Evolutionary conservation across 2,329 filamentous ascomycete genomes (phyloP), one percentile per base, ranked within the genome.

Genomic region (Colletotrichum simmondsii): DNA sequence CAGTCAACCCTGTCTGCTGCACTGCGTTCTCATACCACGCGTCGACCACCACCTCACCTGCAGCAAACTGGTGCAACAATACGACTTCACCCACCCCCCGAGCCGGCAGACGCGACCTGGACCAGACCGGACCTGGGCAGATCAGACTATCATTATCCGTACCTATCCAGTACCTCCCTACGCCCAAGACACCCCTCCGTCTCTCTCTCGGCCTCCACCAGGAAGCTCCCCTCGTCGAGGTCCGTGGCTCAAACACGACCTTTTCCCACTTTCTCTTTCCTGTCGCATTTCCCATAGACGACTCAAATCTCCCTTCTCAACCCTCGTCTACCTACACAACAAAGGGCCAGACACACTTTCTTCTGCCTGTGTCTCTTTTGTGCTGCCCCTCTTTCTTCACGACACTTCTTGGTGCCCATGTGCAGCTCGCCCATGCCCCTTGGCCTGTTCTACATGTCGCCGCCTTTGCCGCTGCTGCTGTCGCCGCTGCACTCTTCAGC

Each of bases 391-490:
- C 16, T 16, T 53, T 65, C 49, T 53, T 24, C 12, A 30, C 49
- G 52, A 30, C 49, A 16, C 28, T 46, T 24, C 52, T 26, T 24
- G 37, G 59, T 64, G 61, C 60, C 61, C 66, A 73, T 73, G 71
- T 52, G 54, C 66, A 54, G 60, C 67, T 71, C 54, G 66, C 54
- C 71, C 56, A 52, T 72, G 56, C 64, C 54, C 65, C 65, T 72
- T 69, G 69, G 53, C 66, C 60, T 65, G 71, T 52, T 49, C 61
- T 73, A 71, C 66, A 73, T 73, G 71, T 72, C 67, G 67, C 70
- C 70, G 54, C 71, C 56, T 52, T 32, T 57, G 53, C 42, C 53
- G 61, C 56, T 32, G 68, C 57, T 62, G 60, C 52, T 68, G 32
- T 62, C 37, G 64, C 52, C 26, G 54, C 53, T 49, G 52, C 53